These are phyloP conservation scores for Colletotrichum tropicale DNA, from an alignment of 2,329 filamentous ascomycete species.

Conservation along the genomic window DNA sequence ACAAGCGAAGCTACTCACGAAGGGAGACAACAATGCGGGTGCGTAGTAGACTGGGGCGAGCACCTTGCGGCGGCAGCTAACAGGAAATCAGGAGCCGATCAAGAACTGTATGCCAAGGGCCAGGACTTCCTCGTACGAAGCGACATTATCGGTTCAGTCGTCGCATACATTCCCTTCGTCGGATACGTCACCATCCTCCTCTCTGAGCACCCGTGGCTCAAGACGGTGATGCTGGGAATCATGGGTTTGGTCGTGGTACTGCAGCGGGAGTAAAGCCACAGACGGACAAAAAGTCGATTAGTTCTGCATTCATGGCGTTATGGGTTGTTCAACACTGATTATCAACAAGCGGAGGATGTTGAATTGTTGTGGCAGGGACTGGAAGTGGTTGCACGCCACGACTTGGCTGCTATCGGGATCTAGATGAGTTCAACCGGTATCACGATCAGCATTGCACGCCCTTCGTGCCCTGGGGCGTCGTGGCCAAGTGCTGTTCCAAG, in stretches of 20 bases:
- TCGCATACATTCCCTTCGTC: conserved; percentile 91
- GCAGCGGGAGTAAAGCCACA: conserved; percentile 74
- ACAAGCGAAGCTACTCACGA: conserved; percentile 81
- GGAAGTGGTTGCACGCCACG: neutral
- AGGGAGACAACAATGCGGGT: conserved; percentile 94
- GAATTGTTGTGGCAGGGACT: neutral
- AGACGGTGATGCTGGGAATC: conserved; percentile 90
- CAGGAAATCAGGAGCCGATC: neutral
- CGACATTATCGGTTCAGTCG: conserved; percentile 92
- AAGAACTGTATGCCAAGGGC: conserved; percentile 70
- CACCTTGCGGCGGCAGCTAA: neutral
- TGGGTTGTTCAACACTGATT: neutral
- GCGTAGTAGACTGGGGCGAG: conserved; percentile 24
- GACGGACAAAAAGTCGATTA: neutral
- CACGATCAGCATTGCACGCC: neutral
- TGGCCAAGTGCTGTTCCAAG: neutral
- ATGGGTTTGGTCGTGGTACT: conserved; percentile 95
- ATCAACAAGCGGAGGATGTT: neutral
- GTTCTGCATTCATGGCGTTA: neutral
- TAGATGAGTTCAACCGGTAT: neutral
- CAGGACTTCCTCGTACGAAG: conserved; percentile 87
- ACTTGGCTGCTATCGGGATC: neutral
- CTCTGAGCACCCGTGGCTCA: conserved; percentile 95
- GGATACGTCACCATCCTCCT: conserved; percentile 97
- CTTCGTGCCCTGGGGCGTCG: neutral